Base-by-base conservation (phyloP, 371 early-diverging fungal genomes). In the Syncephalastrum racemosum region DNA sequence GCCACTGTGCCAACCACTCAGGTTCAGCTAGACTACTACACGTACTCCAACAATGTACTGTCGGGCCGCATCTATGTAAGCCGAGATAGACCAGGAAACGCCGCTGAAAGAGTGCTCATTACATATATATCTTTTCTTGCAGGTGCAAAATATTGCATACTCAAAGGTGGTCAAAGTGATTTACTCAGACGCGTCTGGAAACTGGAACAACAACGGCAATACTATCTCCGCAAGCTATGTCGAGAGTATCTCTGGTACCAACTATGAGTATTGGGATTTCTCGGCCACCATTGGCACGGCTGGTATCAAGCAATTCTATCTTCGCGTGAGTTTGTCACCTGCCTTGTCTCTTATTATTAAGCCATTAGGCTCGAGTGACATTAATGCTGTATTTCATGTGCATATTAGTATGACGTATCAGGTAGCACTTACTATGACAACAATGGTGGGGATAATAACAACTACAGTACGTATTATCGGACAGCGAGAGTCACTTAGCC, bases 201-300 rank as follows among this genome's bases (percentile, higher is more conserved):
- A 59, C 19, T 77, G 77, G 77, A 56, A 57, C 42, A 55, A 53
- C 51, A 61, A 56, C 16, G 57, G 59, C 3, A 60, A 59, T 23
- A 51, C 19, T 1, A 62, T 64, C 20, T 45, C 56, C 46, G 72
- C 68, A 40, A 8, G 61, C n/a, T 68, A 56, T 41, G 55, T 56
- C 31, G 42, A 31, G 19, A 13, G 49, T 15, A 71, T 71, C 20
- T 53, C 61, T 23, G 68, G 61, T n/a, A 53, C 66, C 14, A 68
- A 64, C 31, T 71, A 71, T 20, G 72, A 71, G 47, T 68, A 63
- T 46, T 77, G 77, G 77, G 63, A 51, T 14, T 77, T 77, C 53
- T 53, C 51, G 46, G 46, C 64, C 16, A 51, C 64, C 42, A 59
- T 77, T 48, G 56, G 59, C n/a, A 40, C 54, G 36, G 39, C 48